phyloP scores from a whole-genome alignment of 179 eudicot species.

The Spergularia azorica region DNA sequence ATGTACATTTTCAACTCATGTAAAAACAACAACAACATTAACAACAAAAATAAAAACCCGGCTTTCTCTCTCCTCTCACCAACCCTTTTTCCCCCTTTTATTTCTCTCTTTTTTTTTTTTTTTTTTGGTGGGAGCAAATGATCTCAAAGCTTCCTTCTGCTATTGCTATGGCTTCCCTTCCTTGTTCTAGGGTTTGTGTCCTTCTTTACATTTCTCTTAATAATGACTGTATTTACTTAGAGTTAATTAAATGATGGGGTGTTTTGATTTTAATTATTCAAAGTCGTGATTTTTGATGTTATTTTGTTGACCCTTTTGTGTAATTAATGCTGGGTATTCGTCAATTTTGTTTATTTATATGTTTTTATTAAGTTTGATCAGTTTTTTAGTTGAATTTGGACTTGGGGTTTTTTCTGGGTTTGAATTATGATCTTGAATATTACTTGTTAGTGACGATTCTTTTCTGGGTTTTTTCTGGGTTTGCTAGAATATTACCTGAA shows the following conservation, averaged over 20 bases:
- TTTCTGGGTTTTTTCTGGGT: conserved; percentile 3
- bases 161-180: conserved; percentile 67
- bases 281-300: no score
- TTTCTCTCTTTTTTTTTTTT: conserved; percentile 12
- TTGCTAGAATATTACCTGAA: neutral
- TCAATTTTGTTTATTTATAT: neutral
- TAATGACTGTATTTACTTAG: neutral
- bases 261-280: no score
- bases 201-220: neutral
- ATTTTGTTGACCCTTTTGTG: neutral
- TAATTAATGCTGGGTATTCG: neutral
- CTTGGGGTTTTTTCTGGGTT: neutral
- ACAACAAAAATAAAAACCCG: neutral
- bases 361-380: neutral
- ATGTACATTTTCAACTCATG: no score
- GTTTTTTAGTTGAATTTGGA: neutral
- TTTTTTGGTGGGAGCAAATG: conserved; percentile 29
- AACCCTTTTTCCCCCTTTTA: neutral
- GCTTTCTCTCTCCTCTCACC: conserved; percentile 4
- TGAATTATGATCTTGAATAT: neutral
- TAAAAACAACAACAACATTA: no score
- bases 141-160: conserved; percentile 40
- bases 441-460: neutral
- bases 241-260: neutral
- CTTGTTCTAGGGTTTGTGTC: conserved; percentile 54